These are phyloP conservation scores for Batkoa obscura DNA, from an alignment of 371 early-diverging fungal genomes.

Conservation along the genomic window DNA sequence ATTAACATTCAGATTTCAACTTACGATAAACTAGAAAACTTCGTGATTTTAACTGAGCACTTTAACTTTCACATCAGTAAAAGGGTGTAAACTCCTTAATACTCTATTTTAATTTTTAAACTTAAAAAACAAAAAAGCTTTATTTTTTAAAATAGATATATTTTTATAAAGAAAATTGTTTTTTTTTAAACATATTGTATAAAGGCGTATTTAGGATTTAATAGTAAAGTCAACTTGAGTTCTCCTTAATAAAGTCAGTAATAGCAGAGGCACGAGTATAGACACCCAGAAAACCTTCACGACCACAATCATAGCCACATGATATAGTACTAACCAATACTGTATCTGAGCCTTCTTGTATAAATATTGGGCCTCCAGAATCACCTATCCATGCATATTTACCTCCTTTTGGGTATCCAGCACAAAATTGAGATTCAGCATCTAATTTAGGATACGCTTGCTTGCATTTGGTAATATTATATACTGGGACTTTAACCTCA, in stretches of 20 bases:
- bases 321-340: neutral
- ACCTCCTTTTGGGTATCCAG: slow-evolving; percentile 3
- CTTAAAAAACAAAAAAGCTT: too few species aligned
- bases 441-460: neutral
- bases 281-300: neutral
- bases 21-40: too few species aligned
- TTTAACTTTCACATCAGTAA: too few species aligned
- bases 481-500: neutral
- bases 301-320: neutral
- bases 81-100: too few species aligned
- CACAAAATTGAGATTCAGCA: neutral
- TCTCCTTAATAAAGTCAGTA: neutral
- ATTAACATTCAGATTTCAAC: too few species aligned
- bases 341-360: too few species aligned
- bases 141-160: too few species aligned
- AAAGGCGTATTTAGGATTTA: too few species aligned
- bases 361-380: slow-evolving; percentile 4
- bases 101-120: too few species aligned
- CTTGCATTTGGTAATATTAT: neutral
- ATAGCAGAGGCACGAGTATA: neutral
- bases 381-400: slow-evolving; percentile 2
- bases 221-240: neutral
- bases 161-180: too few species aligned
- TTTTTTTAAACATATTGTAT: too few species aligned
- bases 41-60: too few species aligned